Evolutionary conservation across 2,329 filamentous ascomycete genomes (phyloP), one percentile per base, ranked within the genome.

Genomic region (Dryadomyces sulphureus): DNA sequence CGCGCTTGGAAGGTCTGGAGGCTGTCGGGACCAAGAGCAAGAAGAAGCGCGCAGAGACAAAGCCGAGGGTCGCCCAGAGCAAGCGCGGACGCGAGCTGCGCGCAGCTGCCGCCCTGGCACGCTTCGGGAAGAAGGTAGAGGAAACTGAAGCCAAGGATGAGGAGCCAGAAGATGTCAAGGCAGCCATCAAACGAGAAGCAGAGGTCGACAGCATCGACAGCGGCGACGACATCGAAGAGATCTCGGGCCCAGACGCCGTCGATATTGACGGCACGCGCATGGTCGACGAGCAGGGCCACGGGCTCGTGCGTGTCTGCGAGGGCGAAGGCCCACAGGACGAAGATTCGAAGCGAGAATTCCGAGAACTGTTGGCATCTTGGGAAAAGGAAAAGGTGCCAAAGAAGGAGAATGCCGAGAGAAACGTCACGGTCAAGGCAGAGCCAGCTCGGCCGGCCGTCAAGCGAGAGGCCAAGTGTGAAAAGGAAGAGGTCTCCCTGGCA

Each of bases 231-330:
- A 67, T 69, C 49, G 70, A 75, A 27, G 67, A 69, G 8, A 54
- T 59, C 4, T 62, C 64, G 16, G 61, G 62, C 2, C 67, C 72
- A 30, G 75, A 77, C 46, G 77, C 75, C 1, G 53, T 79, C 11
- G 81, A 87, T 59, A 64, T 79, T 16, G 69, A 86, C 53, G 81
- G 83, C 7, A 27, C 45, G 1, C 72, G 67, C 45, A 71, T 89
- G 40, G 61, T 81, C 20, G 84, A 89, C 56, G 65, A 67, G 8
- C 73, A 81, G 45, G 85, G 82, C 0, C 68, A 72, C 19, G 72
- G 73, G 12, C 70, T 93, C 69, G 65, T 90, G 50, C 83, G 76
- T 54, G 77, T 92, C 1, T 92, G 86, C 57, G 81, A 80, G 50
- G 81, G 83, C 39, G 81, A 86, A 68, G 57, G 70, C 34, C 55